Evolutionary conservation across 345 rosid genomes (phyloP), one percentile per base, ranked within the genome.

Genomic region (Populus davidiana): DNA sequence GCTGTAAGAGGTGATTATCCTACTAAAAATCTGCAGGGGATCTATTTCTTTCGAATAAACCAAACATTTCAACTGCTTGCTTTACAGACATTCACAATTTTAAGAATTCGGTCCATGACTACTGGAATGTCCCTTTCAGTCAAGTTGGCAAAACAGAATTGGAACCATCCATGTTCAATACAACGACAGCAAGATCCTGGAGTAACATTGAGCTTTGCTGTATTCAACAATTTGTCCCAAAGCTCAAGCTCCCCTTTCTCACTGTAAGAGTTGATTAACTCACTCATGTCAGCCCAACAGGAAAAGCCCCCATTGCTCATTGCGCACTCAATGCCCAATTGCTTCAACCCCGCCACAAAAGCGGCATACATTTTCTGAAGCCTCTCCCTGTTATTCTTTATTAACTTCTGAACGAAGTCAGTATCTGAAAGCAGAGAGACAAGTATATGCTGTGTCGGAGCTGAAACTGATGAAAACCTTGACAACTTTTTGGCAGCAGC

Each of bases 161-260:
- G 39, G 81, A 93, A 96, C 98, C 96, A 96, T 43, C 99, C 98
- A 2, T 96, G 99, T 85, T 92, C 97, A 20, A 93, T 96, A 74
- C 98, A 96, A 73, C 89, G 98, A 77, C 99, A 96, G 80, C 79
- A 89, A 74, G 98, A 92, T 72, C 98, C 99, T 23, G 98, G 97
- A 76, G 84, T 89, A 59, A 88, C 93, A 80, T 84, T 88, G 74
- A 96, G 82, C 90, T 91, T 91, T 18, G 88, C 93, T 63, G 79
- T 77, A 79, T 84, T 90, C 85, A 96, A 83, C 68, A 96, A 78
- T 85, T 92, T 93, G 67, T 93, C 94, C 97, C 97, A 92, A 67
- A 96, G 93, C 86, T 91, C 97, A 43, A 92, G 81, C 87, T 96
- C 99, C 0, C 98, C 99, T 83, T 91, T 96, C 85, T 93, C 94